Evolutionary conservation across 108 stramenopile genomes (phyloP).

Genomic region (Fragilariopsis cylindrus): DNA sequence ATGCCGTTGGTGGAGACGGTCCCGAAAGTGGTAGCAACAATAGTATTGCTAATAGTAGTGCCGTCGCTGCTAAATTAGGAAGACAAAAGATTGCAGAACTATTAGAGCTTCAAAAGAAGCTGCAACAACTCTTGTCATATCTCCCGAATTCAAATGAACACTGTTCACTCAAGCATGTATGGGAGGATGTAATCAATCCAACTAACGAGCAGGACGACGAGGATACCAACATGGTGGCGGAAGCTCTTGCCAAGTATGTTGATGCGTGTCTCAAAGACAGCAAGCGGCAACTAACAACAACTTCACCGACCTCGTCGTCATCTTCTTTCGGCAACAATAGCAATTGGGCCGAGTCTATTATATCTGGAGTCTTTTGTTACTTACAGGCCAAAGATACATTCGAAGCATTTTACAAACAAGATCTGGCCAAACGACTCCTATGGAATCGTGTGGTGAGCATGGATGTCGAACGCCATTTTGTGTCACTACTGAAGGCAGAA

Average conservation of each 20-base stretch:
- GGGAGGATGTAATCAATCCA: slow-evolving; percentile 85
- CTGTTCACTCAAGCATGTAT: slow-evolving; percentile 77
- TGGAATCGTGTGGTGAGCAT: slow-evolving; percentile 80
- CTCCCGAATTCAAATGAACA: slow-evolving; percentile 73
- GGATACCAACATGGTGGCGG: slow-evolving; percentile 71
- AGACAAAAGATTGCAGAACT: slow-evolving; percentile 58
- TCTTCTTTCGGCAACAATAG: slow-evolving; percentile 5
- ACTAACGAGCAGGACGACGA: slow-evolving; percentile 26
- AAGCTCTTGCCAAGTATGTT: slow-evolving; percentile 88
- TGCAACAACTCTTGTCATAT: slow-evolving; percentile 44
- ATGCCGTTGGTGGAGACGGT: slow-evolving; percentile 3
- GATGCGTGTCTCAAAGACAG: slow-evolving; percentile 66
- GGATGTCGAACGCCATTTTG: slow-evolving; percentile 90
- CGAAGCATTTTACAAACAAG: slow-evolving; percentile 96
- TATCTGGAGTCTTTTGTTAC: slow-evolving; percentile 88
- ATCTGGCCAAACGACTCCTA: slow-evolving; percentile 94
- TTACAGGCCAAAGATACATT: slow-evolving; percentile 95
- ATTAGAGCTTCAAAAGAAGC: slow-evolving; percentile 61
- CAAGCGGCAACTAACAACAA: slow-evolving; percentile 42
- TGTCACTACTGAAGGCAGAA: slow-evolving; percentile 95
- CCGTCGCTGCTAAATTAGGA: slow-evolving; percentile 19
- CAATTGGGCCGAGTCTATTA: slow-evolving; percentile 43
- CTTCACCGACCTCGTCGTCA: not conserved
- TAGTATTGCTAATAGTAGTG: not conserved
- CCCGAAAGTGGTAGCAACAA: not conserved